These are phyloP conservation scores for Populus tremula DNA, from an alignment of 345 rosid genomes.

Conservation along the genomic window DNA sequence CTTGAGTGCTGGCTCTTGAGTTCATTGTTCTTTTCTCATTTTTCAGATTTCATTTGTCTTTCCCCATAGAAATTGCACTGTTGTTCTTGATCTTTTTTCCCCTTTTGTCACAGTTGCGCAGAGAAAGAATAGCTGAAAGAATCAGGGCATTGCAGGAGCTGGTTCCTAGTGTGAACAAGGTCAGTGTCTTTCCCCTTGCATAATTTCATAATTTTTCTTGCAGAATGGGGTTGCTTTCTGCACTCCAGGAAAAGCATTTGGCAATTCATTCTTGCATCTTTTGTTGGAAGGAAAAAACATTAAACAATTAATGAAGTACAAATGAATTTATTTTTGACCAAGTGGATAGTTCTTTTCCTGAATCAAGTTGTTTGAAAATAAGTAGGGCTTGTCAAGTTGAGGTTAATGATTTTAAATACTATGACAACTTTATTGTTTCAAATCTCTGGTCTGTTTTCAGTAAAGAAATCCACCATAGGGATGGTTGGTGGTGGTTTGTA, in stretches of 20 bases:
- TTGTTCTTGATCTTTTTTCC: slow-evolving; percentile 5
- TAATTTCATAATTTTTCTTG: slow-evolving; percentile 7
- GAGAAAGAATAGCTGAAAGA: slow-evolving; percentile 98
- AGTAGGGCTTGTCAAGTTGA: background rate
- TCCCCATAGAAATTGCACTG: background rate
- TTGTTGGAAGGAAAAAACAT: background rate
- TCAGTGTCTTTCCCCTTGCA: slow-evolving; percentile 21
- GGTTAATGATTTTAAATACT: background rate
- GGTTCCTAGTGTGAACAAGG: slow-evolving; percentile 99
- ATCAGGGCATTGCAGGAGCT: slow-evolving; percentile 96
- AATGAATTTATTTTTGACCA: background rate
- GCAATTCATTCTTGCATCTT: background rate
- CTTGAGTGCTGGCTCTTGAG: background rate
- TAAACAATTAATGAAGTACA: background rate
- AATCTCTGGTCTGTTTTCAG: background rate
- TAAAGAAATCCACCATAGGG: background rate
- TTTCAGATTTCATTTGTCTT: background rate
- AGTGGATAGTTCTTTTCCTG: background rate
- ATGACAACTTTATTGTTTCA: background rate
- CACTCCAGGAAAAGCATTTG: background rate
- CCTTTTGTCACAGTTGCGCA: slow-evolving; percentile 62
- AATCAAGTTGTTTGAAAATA: background rate
- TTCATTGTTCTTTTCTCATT: slow-evolving; percentile 3
- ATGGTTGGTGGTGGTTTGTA: background rate
- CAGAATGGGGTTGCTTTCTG: background rate